phyloP scores from a whole-genome alignment of 352 stramenopile species.

The Achlya hypogyna region DNA sequence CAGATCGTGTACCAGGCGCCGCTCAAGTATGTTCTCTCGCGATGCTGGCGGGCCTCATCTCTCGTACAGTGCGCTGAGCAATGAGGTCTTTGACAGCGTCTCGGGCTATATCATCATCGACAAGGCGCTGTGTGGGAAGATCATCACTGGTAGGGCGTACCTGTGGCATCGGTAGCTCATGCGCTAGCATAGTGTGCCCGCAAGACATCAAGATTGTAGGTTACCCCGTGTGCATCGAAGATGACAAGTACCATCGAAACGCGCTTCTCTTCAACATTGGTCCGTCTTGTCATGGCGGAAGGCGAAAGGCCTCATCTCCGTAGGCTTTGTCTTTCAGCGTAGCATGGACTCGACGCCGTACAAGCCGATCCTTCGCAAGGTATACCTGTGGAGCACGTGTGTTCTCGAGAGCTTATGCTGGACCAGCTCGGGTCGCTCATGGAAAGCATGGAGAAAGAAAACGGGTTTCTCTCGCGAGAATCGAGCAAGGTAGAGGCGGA shows the following conservation, averaged over 20 bases:
- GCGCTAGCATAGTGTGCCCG: conserved; percentile 38
- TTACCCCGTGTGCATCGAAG: conserved; percentile 81
- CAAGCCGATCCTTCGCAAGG: conserved; percentile 74
- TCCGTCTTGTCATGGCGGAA: neutral
- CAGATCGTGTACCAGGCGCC: conserved; percentile 86
- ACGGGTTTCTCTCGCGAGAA: conserved; percentile 51
- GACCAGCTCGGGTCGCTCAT: conserved; percentile 51
- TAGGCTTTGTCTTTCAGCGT: conserved; percentile 78
- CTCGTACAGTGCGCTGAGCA: conserved; percentile 54
- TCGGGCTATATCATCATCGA: conserved; percentile 86
- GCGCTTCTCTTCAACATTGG: conserved; percentile 84
- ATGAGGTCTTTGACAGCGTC: conserved; percentile 76
- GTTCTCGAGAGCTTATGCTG: neutral
- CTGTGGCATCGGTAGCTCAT: neutral
- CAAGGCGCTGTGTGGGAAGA: conserved; percentile 79
- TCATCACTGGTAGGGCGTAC: conserved; percentile 54
- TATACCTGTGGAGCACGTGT: conserved; percentile 16
- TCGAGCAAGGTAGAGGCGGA: conserved; percentile 25
- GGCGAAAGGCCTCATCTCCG: neutral
- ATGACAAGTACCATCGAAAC: conserved; percentile 86
- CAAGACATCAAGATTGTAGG: conserved; percentile 80
- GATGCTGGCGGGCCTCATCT: neutral
- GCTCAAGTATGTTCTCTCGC: conserved; percentile 35
- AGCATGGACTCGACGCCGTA: conserved; percentile 64
- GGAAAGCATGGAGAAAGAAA: conserved; percentile 83